Evolutionary conservation across 768 basidiomycete species (phyloP).

Genomic region (Russula virescens): DNA sequence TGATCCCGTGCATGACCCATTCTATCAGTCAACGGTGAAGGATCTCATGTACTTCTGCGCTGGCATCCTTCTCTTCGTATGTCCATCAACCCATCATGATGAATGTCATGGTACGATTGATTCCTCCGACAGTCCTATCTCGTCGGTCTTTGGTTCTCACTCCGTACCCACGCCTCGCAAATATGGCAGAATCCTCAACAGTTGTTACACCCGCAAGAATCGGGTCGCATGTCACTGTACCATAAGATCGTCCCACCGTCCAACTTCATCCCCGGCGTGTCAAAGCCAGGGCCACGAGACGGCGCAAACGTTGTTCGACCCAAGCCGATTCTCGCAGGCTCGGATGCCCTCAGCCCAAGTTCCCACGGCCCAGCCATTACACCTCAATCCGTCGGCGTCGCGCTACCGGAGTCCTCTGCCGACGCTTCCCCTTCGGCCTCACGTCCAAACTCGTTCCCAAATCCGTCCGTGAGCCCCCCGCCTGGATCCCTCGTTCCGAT

Average conservation of each 20-base stretch:
- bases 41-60: constrained; percentile 96
- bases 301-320: constrained; percentile 30
- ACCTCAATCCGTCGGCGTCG: background rate
- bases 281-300: constrained; percentile 20
- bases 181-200: constrained; percentile 99
- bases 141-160: constrained; percentile 96
- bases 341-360: constrained; percentile 2
- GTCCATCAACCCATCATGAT: constrained; percentile 31
- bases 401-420: background rate
- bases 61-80: constrained; percentile 77
- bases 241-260: constrained; percentile 47
- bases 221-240: constrained; percentile 57
- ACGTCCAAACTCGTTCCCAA: constrained; percentile 36
- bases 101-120: constrained; percentile 9
- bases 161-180: constrained; percentile 94
- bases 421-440: background rate
- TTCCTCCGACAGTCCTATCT: constrained; percentile 71
- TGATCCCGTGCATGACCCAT: constrained; percentile 87
- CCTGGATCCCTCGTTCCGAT: constrained; percentile 51
- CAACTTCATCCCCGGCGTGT: constrained; percentile 27
- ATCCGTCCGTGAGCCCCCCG: constrained; percentile 29
- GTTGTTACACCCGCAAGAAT: constrained; percentile 48
- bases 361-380: background rate
- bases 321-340: constrained; percentile 43
- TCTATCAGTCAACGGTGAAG: constrained; percentile 95